Conservation (phyloP, 2,329 filamentous ascomycete genomes). For the Fusarium sp. region DNA sequence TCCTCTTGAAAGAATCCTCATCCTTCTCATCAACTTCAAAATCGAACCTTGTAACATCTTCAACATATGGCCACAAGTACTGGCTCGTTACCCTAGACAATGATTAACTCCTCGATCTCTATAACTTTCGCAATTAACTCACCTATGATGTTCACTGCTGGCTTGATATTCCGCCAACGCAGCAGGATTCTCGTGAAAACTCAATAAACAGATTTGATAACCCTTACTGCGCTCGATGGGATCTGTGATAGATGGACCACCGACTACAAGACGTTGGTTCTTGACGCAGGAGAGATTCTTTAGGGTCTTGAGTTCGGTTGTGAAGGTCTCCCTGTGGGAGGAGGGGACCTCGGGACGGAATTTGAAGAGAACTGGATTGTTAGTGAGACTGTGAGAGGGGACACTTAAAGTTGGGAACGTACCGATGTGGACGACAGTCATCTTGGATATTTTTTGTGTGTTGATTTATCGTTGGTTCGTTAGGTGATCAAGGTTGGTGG, state of each 20-base stretch:
- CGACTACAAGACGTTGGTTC: constrained; percentile 60
- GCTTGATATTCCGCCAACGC: constrained; percentile 64
- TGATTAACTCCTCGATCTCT: background rate
- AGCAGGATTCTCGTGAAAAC: constrained; percentile 59
- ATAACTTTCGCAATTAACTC: background rate
- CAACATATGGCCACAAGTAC: constrained; percentile 63
- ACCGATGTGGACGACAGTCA: constrained; percentile 54
- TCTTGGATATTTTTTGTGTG: constrained; percentile 6
- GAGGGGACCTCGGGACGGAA: constrained; percentile 56
- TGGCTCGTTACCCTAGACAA: constrained; percentile 60
- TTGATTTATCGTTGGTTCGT: background rate
- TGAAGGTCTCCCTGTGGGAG: constrained; percentile 58
- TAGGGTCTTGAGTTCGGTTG: constrained; percentile 60
- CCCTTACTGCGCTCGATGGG: constrained; percentile 65
- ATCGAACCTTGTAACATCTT: constrained; percentile 65
- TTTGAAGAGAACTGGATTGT: constrained; percentile 59
- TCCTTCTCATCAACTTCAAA: constrained; percentile 61
- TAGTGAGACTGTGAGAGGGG: background rate
- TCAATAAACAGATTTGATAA: constrained; percentile 62
- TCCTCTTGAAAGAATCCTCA: constrained; percentile 44
- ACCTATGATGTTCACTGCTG: constrained; percentile 63
- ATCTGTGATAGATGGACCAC: constrained; percentile 63
- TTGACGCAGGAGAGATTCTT: constrained; percentile 61
- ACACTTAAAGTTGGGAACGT: background rate
- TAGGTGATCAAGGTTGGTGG: background rate